Conservation (phyloP, 2,329 filamentous ascomycete genomes). For the Zasmidium angulare region DNA sequence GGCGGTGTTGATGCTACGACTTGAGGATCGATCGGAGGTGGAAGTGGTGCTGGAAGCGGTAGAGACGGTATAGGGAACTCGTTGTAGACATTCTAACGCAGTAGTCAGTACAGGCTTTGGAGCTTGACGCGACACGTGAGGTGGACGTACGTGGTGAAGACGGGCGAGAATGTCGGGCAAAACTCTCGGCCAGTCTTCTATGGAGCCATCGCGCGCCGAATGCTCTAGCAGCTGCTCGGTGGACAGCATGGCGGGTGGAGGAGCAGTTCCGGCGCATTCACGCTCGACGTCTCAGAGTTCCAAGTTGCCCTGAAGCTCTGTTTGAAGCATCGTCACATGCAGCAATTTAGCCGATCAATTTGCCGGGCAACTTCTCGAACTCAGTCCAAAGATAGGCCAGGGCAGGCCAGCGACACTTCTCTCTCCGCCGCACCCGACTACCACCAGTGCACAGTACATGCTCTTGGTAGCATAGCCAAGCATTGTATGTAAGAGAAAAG, state of each 20-base stretch:
- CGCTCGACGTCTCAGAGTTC: not conserved
- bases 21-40: constrained; percentile 39
- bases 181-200: constrained; percentile 52
- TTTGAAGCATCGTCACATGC: not conserved
- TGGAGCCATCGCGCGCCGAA: constrained; percentile 58
- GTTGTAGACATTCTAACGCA: constrained; percentile 64
- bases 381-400: too few species aligned
- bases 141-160: constrained; percentile 4
- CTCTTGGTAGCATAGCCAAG: too few species aligned
- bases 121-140: not conserved
- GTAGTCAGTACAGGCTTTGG: not conserved
- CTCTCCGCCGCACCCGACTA: too few species aligned
- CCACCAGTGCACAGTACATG: too few species aligned
- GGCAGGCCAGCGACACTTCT: too few species aligned
- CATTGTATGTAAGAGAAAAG: too few species aligned
- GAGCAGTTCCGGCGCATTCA: constrained; percentile 25
- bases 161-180: constrained; percentile 25
- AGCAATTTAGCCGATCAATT: not conserved
- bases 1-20: constrained; percentile 34
- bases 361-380: not conserved
- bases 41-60: constrained; percentile 48
- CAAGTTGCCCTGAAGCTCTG: not conserved
- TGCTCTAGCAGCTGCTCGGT: constrained; percentile 54
- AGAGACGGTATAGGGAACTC: constrained; percentile 72
- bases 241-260: constrained; percentile 26